Evolutionary conservation across 768 basidiomycete genomes (phyloP).

Genomic region (Chalciporus piperatus): DNA sequence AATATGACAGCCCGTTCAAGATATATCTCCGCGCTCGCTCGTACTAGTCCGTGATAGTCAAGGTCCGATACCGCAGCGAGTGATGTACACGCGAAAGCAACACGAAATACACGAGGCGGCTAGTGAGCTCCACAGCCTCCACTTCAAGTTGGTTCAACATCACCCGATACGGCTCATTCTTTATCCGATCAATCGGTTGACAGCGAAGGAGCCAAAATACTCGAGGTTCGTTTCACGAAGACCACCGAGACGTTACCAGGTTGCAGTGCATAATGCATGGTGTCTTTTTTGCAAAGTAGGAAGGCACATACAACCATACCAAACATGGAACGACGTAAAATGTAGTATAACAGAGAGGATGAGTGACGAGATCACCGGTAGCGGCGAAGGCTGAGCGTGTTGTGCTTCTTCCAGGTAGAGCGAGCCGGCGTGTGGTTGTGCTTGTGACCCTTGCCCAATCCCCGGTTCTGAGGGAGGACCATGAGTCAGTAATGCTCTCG

Average conservation of each 20-base stretch:
- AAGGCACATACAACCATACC: slow-evolving; percentile 22
- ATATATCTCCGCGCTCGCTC: not conserved
- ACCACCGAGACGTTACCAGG: too few species aligned
- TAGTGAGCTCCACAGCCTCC: slow-evolving; percentile 2
- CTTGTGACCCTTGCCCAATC: slow-evolving; percentile 91
- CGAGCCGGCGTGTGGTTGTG: slow-evolving; percentile 91
- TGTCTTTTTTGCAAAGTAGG: slow-evolving; percentile 9
- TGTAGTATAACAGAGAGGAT: slow-evolving; percentile 9
- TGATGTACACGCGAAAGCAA: slow-evolving; percentile 19
- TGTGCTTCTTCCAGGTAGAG: slow-evolving; percentile 97
- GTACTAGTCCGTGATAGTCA: slow-evolving; percentile 3
- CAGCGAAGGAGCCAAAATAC: too few species aligned
- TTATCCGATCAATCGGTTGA: too few species aligned
- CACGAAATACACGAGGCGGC: slow-evolving; percentile 20
- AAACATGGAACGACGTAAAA: slow-evolving; percentile 26
- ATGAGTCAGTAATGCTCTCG: not conserved
- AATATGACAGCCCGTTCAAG: too few species aligned
- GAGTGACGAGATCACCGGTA: slow-evolving; percentile 60
- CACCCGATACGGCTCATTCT: not conserved
- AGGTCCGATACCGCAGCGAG: slow-evolving; percentile 16
- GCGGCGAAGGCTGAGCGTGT: slow-evolving; percentile 89
- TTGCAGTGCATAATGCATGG: slow-evolving; percentile 4
- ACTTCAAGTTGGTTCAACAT: not conserved
- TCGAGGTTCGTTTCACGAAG: too few species aligned
- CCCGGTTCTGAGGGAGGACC: slow-evolving; percentile 69